phyloP scores from a whole-genome alignment of 2,329 filamentous ascomycete species.

The Magnaporthiopsis rhizophila region DNA sequence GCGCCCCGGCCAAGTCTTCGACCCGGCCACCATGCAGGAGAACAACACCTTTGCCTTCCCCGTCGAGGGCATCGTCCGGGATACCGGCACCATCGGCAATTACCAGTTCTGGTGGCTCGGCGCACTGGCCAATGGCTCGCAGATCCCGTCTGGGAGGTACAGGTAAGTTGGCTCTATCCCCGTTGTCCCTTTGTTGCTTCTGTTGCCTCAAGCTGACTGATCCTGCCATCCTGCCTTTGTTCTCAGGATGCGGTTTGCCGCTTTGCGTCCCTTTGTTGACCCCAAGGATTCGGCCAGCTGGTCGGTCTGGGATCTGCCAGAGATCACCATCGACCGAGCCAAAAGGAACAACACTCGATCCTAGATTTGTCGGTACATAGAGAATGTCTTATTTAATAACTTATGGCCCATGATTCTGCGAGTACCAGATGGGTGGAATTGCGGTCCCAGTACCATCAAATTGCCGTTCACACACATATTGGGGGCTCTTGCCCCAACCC shows the following conservation, averaged over 20 bases:
- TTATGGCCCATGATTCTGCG: background rate
- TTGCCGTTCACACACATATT: no score
- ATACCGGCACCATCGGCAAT: background rate
- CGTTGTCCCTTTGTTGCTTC: background rate
- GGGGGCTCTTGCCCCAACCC: no score
- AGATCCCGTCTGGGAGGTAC: slow-evolving; percentile 22
- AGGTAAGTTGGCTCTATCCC: background rate
- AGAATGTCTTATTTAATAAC: background rate
- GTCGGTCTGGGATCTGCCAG: slow-evolving; percentile 5
- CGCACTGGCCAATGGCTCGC: slow-evolving; percentile 20
- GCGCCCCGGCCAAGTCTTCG: background rate
- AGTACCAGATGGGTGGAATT: no score
- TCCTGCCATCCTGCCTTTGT: background rate
- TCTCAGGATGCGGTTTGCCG: slow-evolving; percentile 14
- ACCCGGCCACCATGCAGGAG: background rate
- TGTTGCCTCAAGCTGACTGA: background rate
- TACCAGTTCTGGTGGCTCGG: slow-evolving; percentile 12
- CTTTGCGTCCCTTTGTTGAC: slow-evolving; percentile 8
- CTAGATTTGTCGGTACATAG: background rate
- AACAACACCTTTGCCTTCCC: background rate
- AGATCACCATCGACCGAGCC: background rate
- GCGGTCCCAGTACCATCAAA: no score
- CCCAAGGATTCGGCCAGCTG: slow-evolving; percentile 7
- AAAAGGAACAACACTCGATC: background rate
- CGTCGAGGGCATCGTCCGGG: background rate